Evolutionary conservation across 225 moss, liverwort and hornwort species (phyloP).

Genomic region (Antitrichia curtipendula): DNA sequence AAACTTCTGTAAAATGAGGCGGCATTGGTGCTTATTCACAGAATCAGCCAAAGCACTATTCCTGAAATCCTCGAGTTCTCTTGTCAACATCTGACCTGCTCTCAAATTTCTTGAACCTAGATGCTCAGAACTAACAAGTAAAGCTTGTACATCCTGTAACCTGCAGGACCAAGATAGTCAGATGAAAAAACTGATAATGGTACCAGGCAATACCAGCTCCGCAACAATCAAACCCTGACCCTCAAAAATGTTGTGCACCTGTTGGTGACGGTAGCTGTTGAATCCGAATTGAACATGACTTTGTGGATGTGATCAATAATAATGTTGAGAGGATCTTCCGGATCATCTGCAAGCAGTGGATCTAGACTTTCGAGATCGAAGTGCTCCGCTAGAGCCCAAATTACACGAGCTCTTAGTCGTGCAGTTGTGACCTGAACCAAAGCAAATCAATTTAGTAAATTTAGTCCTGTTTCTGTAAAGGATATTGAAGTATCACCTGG

Average conservation of each 20-base stretch:
- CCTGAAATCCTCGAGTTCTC: constrained; percentile 81
- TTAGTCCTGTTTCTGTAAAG: background rate
- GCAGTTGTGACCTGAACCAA: constrained; percentile 55
- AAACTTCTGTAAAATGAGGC: constrained; percentile 76
- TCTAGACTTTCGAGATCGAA: constrained; percentile 87
- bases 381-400: constrained; percentile 91
- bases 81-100: constrained; percentile 73
- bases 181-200: background rate
- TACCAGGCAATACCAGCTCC: background rate
- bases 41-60: constrained; percentile 71
- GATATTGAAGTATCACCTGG: background rate
- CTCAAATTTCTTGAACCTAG: constrained; percentile 78
- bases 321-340: constrained; percentile 86
- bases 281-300: constrained; percentile 78
- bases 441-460: background rate
- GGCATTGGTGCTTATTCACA: constrained; percentile 92
- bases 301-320: constrained; percentile 80
- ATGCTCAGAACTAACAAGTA: constrained; percentile 77
- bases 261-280: constrained; percentile 56
- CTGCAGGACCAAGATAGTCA: constrained; percentile 14
- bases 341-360: constrained; percentile 89
- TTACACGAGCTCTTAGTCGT: constrained; percentile 67
- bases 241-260: constrained; percentile 9
- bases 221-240: background rate
- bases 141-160: constrained; percentile 94